phyloP scores from a whole-genome alignment of 805 yeast genomes.

The Zygoascus bituminiphila region DNA sequence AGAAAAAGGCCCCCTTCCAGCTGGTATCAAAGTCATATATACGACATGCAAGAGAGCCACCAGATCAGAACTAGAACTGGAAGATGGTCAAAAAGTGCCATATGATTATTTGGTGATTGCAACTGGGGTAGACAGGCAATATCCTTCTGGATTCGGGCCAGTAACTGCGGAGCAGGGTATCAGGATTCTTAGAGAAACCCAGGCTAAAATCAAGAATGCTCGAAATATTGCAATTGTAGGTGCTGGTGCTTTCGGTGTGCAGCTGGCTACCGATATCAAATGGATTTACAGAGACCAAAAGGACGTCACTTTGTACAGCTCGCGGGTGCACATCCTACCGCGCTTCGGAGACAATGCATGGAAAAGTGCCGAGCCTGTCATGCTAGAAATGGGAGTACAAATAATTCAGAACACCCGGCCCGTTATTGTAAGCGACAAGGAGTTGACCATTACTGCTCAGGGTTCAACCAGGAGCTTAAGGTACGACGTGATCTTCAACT shows the following conservation, averaged over 20 bases:
- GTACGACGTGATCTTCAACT: constrained; percentile 10
- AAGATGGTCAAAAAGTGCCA: constrained; percentile 3
- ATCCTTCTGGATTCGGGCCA: background rate
- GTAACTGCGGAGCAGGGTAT: constrained; percentile 5
- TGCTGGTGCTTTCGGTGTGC: constrained; percentile 14
- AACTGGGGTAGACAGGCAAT: constrained; percentile 4
- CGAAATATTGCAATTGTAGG: constrained; percentile 9
- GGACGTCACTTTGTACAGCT: constrained; percentile 5
- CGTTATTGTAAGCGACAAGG: background rate
- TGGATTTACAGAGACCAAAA: constrained; percentile 4
- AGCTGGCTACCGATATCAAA: constrained; percentile 12
- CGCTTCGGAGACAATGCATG: constrained; percentile 5
- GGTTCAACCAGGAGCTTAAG: constrained; percentile 2
- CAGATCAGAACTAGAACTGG: background rate
- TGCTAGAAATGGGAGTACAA: constrained; percentile 1
- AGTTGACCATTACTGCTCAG: constrained; percentile 1
- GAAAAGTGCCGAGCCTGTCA: constrained; percentile 1
- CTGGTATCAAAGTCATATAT: background rate
- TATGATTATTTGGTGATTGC: constrained; percentile 9
- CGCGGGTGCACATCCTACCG: constrained; percentile 7
- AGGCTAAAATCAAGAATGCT: constrained; percentile 4
- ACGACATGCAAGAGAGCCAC: constrained; percentile 1
- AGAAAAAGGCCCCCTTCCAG: constrained; percentile 3
- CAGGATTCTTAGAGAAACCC: constrained; percentile 3
- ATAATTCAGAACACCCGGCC: constrained; percentile 6